Percentiles rank a stretch among this genome's conserved stretches.
These are phyloP conservation scores for Talaromyces sp. DNA, from an alignment of 2,329 filamentous ascomycete species.

Conservation along the genomic window DNA sequence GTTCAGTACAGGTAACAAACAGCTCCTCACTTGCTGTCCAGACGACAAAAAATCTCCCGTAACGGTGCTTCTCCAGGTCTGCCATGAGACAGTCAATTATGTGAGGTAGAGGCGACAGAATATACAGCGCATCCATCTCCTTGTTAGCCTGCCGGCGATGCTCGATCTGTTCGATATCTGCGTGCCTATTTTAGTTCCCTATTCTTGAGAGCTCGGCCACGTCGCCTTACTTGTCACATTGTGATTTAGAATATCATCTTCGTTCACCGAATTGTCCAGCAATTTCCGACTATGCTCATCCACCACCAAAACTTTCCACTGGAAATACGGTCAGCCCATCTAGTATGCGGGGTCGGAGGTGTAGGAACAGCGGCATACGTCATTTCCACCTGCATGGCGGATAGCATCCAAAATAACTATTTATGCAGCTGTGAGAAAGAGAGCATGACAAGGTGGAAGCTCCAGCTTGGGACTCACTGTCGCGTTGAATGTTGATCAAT, in stretches of 20 bases:
- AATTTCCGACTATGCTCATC: constrained; percentile 80
- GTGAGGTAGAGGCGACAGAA: constrained; percentile 79
- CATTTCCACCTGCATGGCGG: constrained; percentile 71
- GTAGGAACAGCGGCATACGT: constrained; percentile 51
- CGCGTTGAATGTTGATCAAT: constrained; percentile 77
- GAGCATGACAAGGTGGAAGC: background rate
- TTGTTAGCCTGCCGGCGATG: constrained; percentile 75
- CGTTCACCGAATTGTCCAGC: constrained; percentile 83
- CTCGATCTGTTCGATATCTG: constrained; percentile 94
- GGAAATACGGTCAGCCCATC: constrained; percentile 22
- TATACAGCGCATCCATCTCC: constrained; percentile 91
- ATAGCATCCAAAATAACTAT: constrained; percentile 70
- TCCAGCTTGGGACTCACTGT: constrained; percentile 49
- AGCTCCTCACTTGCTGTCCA: constrained; percentile 66
- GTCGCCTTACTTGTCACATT: constrained; percentile 79
- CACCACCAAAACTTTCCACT: constrained; percentile 97
- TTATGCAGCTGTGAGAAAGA: background rate
- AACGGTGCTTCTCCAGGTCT: constrained; percentile 81
- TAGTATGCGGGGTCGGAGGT: constrained; percentile 3
- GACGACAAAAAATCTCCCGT: constrained; percentile 72
- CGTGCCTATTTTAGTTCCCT: constrained; percentile 8
- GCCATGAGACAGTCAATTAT: constrained; percentile 92
- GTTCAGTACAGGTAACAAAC: background rate
- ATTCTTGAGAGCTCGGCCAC: constrained; percentile 11
- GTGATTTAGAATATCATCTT: constrained; percentile 95